Conservation (phyloP, 257 asterid genomes). For the Fraxinus cuspidata region DNA sequence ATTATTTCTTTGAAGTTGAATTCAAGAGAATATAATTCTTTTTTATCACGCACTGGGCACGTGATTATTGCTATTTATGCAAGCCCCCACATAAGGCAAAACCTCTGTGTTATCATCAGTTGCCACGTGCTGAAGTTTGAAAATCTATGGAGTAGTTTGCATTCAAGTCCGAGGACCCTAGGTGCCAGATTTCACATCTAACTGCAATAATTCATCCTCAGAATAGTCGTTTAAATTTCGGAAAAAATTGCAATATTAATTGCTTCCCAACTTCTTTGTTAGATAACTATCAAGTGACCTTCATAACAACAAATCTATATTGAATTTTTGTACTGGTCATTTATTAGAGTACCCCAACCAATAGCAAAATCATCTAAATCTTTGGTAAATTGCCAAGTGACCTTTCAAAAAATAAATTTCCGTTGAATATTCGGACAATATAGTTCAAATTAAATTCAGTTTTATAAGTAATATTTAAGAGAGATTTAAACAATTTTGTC, state of each 20-base stretch:
- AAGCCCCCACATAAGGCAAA: slow-evolving; percentile 6
- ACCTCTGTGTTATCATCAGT: not conserved
- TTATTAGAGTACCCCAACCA: too few relatives aligned
- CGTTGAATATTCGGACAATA: too few relatives aligned
- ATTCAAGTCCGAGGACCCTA: not conserved
- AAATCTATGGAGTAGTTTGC: not conserved
- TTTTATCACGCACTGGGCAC: not conserved
- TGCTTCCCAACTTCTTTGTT: not conserved
- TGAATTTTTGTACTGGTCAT: too few relatives aligned
- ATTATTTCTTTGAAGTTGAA: not conserved
- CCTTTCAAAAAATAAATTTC: too few relatives aligned
- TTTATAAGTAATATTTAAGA: too few relatives aligned
- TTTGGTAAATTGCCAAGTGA: too few relatives aligned
- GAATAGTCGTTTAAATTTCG: not conserved
- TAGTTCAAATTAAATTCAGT: too few relatives aligned
- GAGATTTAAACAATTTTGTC: too few relatives aligned
- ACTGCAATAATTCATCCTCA: not conserved
- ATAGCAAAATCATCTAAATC: too few relatives aligned
- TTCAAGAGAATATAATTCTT: not conserved
- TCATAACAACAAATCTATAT: not conserved
- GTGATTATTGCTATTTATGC: not conserved
- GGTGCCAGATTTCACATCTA: not conserved
- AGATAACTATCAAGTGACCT: too few relatives aligned
- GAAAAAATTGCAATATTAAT: not conserved
- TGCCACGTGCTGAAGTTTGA: slow-evolving; percentile 4